These are phyloP conservation scores for Cordyceps cateniannulata DNA, from an alignment of 2,329 filamentous ascomycete species.

Conservation along the genomic window DNA sequence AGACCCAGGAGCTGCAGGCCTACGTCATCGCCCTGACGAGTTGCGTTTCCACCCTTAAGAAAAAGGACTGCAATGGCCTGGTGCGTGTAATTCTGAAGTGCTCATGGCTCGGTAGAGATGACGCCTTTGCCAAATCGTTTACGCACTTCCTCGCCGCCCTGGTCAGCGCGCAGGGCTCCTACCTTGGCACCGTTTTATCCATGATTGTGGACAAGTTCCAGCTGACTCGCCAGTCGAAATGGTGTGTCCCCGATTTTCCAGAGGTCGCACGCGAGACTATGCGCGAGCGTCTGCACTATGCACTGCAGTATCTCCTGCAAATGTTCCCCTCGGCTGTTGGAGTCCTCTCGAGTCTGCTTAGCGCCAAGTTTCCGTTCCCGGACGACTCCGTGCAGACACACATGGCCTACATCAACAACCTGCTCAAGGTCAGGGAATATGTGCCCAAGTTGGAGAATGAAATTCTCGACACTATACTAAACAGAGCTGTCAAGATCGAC, in stretches of 20 bases:
- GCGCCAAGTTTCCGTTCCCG: constrained; percentile 66
- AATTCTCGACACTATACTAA: constrained; percentile 75
- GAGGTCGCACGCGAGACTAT: constrained; percentile 58
- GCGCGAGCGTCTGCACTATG: constrained; percentile 67
- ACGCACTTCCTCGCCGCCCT: constrained; percentile 63
- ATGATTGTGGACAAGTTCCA: constrained; percentile 78
- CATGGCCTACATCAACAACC: constrained; percentile 80
- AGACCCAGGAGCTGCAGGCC: constrained; percentile 49
- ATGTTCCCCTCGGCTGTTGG: constrained; percentile 75
- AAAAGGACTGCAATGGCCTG: constrained; percentile 52
- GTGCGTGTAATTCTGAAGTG: constrained; percentile 53
- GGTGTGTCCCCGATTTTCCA: constrained; percentile 46
- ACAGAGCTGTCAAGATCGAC: constrained; percentile 87
- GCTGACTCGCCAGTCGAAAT: constrained; percentile 39
- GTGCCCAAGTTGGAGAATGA: constrained; percentile 71
- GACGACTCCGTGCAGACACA: constrained; percentile 74
- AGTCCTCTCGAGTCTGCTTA: constrained; percentile 60
- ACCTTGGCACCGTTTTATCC: constrained; percentile 65
- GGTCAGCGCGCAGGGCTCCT: constrained; percentile 75
- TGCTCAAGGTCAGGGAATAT: constrained; percentile 72
- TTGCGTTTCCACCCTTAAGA: constrained; percentile 52
- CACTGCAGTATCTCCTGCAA: constrained; percentile 67
- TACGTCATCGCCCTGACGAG: constrained; percentile 59
- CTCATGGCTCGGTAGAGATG: constrained; percentile 59
- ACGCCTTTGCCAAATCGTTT: constrained; percentile 61